phyloP scores from a whole-genome alignment of 1,139 yeast genomes.

The Pichia sp. region DNA sequence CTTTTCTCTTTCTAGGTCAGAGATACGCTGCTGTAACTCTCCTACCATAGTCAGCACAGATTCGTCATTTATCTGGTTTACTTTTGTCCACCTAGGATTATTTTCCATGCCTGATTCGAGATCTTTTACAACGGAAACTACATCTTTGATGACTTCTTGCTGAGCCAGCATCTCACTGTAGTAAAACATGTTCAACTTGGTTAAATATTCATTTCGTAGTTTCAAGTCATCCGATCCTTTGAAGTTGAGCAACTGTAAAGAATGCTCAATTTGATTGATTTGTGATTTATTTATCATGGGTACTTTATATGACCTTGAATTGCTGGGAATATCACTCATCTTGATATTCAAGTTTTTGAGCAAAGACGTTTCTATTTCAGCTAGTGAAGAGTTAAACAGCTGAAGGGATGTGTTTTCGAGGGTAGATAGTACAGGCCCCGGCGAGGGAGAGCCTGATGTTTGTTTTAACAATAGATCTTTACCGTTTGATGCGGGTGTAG shows the following conservation, averaged over 20 bases:
- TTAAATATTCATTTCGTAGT: constrained; percentile 23
- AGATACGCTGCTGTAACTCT: constrained; percentile 25
- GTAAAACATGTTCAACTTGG: constrained; percentile 27
- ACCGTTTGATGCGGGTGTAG: not conserved
- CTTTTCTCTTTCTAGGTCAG: constrained; percentile 29
- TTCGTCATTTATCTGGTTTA: constrained; percentile 10
- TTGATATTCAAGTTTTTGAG: constrained; percentile 25
- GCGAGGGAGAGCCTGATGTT: not conserved
- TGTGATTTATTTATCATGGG: constrained; percentile 25
- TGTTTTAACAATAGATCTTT: not conserved
- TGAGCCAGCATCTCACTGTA: constrained; percentile 29
- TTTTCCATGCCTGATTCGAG: constrained; percentile 6
- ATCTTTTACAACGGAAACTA: constrained; percentile 16
- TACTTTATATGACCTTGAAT: constrained; percentile 19
- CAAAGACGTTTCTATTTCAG: constrained; percentile 19
- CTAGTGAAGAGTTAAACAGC: constrained; percentile 10
- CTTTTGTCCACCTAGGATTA: constrained; percentile 7
- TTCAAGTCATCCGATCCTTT: constrained; percentile 22
- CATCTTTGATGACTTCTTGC: constrained; percentile 27
- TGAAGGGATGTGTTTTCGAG: constrained; percentile 2
- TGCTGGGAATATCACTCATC: constrained; percentile 12
- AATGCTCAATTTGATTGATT: constrained; percentile 29
- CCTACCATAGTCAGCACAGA: constrained; percentile 17
- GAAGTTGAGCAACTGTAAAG: constrained; percentile 29
- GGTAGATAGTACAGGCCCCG: not conserved